Conservation (phyloP, 164 flowering plant genomes). For the Nymphaea colorata region DNA sequence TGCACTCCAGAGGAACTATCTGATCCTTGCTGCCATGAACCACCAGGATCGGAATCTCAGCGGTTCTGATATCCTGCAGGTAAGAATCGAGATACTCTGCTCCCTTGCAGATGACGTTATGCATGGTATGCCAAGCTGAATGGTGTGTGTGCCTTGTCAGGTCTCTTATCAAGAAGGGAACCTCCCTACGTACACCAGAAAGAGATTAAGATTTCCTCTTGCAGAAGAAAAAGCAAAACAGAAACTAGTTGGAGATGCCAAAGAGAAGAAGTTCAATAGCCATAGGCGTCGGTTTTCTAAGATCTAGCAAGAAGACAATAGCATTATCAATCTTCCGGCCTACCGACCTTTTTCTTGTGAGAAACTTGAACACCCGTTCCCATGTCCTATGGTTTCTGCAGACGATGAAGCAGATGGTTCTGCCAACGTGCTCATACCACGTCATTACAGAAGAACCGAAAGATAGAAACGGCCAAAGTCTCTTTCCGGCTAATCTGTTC, state of each 20-base stretch:
- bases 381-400: slow-evolving; percentile 65
- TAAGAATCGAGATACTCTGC: slow-evolving; percentile 40
- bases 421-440: slow-evolving; percentile 83
- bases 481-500: no score
- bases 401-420: slow-evolving; percentile 52
- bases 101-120: slow-evolving; percentile 79
- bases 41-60: slow-evolving; percentile 20
- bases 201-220: neutral
- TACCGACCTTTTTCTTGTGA: slow-evolving; percentile 39
- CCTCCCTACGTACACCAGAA: slow-evolving; percentile 25
- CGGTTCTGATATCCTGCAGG: slow-evolving; percentile 24
- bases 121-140: slow-evolving; percentile 91
- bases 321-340: no score
- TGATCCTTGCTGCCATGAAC: slow-evolving; percentile 57
- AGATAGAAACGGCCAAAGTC: no score
- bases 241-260: neutral
- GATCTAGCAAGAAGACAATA: neutral
- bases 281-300: neutral
- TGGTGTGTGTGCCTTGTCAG: slow-evolving; percentile 71
- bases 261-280: neutral
- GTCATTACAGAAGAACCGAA: slow-evolving; percentile 50
- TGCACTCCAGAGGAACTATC: slow-evolving; percentile 57
- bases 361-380: slow-evolving; percentile 48
- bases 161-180: slow-evolving; percentile 28
- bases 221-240: neutral